phyloP scores from a whole-genome alignment of 2,329 filamentous ascomycete species.

The Fusarium setosum region DNA sequence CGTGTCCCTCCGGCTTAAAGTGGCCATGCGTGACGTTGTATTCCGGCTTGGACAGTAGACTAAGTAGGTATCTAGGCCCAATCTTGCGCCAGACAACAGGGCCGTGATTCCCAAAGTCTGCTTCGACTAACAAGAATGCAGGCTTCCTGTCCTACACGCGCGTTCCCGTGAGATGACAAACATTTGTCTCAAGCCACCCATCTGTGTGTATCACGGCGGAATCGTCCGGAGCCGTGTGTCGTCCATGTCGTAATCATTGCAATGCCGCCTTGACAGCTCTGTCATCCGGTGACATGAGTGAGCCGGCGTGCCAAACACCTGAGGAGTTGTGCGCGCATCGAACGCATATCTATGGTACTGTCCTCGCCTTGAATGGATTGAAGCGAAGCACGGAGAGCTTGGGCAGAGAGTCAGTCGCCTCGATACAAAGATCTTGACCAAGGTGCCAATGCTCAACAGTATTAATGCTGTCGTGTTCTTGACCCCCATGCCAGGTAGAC shows the following conservation, averaged over 20 bases:
- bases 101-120: background rate
- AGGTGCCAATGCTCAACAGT: background rate
- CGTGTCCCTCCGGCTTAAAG: too few species aligned
- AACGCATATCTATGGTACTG: background rate
- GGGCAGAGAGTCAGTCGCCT: background rate
- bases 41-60: background rate
- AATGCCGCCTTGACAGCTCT: conserved; percentile 32
- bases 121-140: background rate
- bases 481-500: background rate
- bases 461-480: background rate
- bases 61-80: background rate
- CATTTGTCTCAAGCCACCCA: conserved; percentile 34
- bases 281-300: conserved; percentile 7
- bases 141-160: conserved; percentile 24
- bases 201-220: conserved; percentile 30
- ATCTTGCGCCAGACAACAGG: background rate
- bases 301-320: background rate
- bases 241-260: conserved; percentile 30
- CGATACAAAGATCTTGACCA: background rate
- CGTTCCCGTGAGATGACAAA: conserved; percentile 35
- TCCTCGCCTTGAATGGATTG: background rate
- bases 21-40: too few species aligned
- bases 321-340: background rate
- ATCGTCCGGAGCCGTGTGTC: conserved; percentile 23
- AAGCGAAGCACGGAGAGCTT: background rate